These are phyloP conservation scores for Acer campestre DNA, from an alignment of 345 rosid species.

Conservation along the genomic window DNA sequence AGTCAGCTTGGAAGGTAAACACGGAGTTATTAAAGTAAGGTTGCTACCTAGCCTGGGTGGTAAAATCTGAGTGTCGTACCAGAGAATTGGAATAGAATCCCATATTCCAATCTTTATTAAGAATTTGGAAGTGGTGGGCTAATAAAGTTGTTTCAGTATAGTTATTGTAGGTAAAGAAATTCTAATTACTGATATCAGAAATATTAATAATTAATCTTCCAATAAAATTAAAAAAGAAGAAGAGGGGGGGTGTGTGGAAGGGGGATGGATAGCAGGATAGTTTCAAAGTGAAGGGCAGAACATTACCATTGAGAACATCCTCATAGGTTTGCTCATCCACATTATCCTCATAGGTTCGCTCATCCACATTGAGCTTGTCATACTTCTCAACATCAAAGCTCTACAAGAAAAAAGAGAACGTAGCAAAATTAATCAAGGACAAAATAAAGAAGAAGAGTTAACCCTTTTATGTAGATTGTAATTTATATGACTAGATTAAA, in stretches of 20 bases:
- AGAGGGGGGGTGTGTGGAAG: neutral
- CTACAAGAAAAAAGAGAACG: neutral
- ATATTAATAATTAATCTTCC: neutral
- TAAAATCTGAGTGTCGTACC: no score
- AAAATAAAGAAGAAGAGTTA: neutral
- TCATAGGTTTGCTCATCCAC: neutral
- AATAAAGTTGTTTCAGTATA: neutral
- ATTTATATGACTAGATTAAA: neutral
- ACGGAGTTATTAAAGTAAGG: neutral
- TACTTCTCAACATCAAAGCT: neutral
- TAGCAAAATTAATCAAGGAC: neutral
- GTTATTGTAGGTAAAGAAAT: neutral
- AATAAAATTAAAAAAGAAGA: neutral
- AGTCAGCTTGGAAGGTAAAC: neutral
- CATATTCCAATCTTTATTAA: neutral
- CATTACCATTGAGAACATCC: neutral
- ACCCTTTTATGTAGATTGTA: neutral
- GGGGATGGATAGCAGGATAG: constrained; percentile 14
- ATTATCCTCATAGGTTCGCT: neutral
- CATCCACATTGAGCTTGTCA: neutral
- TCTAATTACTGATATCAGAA: neutral
- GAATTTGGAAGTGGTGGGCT: neutral
- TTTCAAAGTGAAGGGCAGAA: neutral
- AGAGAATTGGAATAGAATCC: neutral
- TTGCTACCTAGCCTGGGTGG: constrained; percentile 3